These are phyloP conservation scores for Sporothrix brasiliensis DNA, from an alignment of 2,329 filamentous ascomycete species.

Conservation along the genomic window DNA sequence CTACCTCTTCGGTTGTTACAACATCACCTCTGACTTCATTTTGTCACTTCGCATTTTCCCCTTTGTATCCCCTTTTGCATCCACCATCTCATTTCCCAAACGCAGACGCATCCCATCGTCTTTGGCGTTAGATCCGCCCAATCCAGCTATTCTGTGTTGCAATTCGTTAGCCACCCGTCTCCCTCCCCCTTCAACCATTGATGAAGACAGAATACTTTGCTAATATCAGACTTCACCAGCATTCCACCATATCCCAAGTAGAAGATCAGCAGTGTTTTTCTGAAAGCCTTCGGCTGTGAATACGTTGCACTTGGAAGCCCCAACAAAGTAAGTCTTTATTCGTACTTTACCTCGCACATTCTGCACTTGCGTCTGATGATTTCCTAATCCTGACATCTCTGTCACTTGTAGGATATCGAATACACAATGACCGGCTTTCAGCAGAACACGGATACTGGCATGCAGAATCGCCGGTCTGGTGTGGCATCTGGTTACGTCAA, in stretches of 20 bases:
- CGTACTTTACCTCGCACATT: neutral
- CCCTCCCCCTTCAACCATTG: too few species aligned
- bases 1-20: slow-evolving; percentile 36
- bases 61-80: slow-evolving; percentile 33
- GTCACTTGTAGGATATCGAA: slow-evolving; percentile 33
- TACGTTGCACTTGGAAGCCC: neutral
- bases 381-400: neutral
- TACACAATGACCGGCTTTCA: slow-evolving; percentile 26
- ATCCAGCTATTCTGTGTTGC: neutral
- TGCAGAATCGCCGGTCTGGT: slow-evolving; percentile 27
- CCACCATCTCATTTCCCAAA: slow-evolving; percentile 20
- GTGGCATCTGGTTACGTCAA: slow-evolving; percentile 28
- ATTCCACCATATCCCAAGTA: neutral
- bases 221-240: neutral
- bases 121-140: slow-evolving; percentile 14
- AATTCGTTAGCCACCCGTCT: neutral
- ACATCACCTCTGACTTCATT: slow-evolving; percentile 30
- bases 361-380: neutral
- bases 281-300: neutral
- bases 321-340: neutral
- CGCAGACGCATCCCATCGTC: slow-evolving; percentile 7
- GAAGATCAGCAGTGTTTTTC: neutral
- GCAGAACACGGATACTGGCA: slow-evolving; percentile 24
- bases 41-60: slow-evolving; percentile 16
- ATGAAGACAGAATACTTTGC: neutral